Evolutionary conservation across 2,329 filamentous ascomycete genomes (phyloP).

Genomic region (Penicillium brasilianum): DNA sequence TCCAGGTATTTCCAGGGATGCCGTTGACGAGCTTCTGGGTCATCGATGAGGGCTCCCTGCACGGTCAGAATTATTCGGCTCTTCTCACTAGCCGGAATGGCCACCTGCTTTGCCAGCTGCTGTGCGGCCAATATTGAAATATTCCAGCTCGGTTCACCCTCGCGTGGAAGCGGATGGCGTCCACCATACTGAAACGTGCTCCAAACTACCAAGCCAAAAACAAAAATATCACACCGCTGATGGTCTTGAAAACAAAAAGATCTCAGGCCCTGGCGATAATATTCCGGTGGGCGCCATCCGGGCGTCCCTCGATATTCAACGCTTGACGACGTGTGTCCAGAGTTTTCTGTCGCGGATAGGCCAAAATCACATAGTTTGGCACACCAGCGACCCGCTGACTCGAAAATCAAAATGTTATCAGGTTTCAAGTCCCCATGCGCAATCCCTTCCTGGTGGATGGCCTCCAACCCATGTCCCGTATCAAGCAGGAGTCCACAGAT

Average conservation of each 20-base stretch:
- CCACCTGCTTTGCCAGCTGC: background rate
- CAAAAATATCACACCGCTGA: background rate
- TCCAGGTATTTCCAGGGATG: constrained; percentile 1
- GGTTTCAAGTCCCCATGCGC: background rate
- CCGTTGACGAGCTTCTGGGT: background rate
- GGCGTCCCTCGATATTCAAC: background rate
- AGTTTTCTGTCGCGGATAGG: background rate
- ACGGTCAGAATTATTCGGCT: background rate
- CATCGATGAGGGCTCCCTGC: background rate
- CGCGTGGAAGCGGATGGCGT: constrained; percentile 2
- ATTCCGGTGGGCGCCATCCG: background rate
- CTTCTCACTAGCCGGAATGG: background rate
- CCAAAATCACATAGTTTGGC: constrained; percentile 1
- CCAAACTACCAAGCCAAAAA: background rate
- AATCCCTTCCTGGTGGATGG: background rate
- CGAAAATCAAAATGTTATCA: background rate
- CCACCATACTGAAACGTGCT: background rate
- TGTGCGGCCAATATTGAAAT: background rate
- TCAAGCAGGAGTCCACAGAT: background rate
- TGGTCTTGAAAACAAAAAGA: background rate
- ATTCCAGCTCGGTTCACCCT: background rate
- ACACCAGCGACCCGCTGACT: background rate
- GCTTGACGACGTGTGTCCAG: background rate
- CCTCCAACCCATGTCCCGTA: background rate
- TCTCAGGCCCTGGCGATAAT: background rate